phyloP scores from a whole-genome alignment of 768 basidiomycete species.

The Amanita thiersii region DNA sequence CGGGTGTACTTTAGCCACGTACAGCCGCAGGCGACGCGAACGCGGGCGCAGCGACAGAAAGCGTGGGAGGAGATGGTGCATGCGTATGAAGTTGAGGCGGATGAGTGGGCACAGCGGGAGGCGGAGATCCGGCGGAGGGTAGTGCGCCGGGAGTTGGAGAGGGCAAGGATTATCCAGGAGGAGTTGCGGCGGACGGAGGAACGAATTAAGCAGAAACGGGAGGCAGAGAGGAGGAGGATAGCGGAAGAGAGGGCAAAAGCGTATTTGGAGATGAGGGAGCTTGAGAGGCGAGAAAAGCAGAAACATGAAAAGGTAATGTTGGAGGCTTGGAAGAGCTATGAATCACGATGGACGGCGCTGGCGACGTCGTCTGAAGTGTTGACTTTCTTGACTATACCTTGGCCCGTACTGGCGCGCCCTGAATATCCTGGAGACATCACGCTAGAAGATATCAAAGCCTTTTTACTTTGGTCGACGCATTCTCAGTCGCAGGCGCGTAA shows the following conservation, averaged over 20 bases:
- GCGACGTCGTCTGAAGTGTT: constrained; percentile 36
- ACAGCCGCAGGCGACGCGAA: constrained; percentile 10
- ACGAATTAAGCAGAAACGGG: constrained; percentile 40
- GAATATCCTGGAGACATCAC: constrained; percentile 39
- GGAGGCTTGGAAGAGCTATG: constrained; percentile 58
- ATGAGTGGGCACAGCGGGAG: constrained; percentile 45
- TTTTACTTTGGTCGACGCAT: constrained; percentile 61
- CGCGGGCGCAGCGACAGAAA: constrained; percentile 19
- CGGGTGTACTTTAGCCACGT: constrained; percentile 29
- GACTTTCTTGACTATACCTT: constrained; percentile 59
- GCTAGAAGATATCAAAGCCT: constrained; percentile 42
- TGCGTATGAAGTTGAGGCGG: constrained; percentile 40
- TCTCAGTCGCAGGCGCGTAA: constrained; percentile 49
- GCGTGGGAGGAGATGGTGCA: constrained; percentile 48
- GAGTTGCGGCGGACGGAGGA: constrained; percentile 36
- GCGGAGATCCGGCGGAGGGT: constrained; percentile 35
- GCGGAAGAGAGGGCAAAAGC: constrained; percentile 39
- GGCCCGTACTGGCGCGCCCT: constrained; percentile 51
- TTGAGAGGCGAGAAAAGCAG: constrained; percentile 33
- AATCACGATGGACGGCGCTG: constrained; percentile 54
- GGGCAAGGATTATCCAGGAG: constrained; percentile 39
- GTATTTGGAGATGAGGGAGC: constrained; percentile 29
- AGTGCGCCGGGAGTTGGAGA: constrained; percentile 37
- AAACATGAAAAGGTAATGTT: constrained; percentile 35
- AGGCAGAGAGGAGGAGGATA: constrained; percentile 37